These are phyloP conservation scores for Schizosaccharomyces lindneri DNA, from an alignment of 805 yeast species.

Conservation along the genomic window DNA sequence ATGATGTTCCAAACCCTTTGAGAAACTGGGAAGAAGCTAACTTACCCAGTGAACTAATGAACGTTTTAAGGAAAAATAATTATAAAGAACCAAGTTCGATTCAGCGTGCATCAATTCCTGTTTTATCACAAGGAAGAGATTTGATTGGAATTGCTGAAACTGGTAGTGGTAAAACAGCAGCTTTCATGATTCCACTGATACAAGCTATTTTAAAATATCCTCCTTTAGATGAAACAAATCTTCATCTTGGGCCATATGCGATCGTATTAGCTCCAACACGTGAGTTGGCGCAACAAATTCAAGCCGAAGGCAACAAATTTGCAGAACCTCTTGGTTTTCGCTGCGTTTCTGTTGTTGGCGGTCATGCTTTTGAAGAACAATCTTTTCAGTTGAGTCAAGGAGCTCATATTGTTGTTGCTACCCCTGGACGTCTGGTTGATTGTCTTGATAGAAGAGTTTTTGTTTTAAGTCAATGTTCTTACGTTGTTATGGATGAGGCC, in stretches of 20 bases:
- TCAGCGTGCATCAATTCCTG: constrained; percentile 70
- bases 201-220: constrained; percentile 27
- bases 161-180: constrained; percentile 84
- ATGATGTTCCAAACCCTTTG: constrained; percentile 28
- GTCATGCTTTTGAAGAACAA: constrained; percentile 61
- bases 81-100: constrained; percentile 65
- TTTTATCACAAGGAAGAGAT: constrained; percentile 34
- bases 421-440: constrained; percentile 81
- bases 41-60: constrained; percentile 21
- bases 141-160: constrained; percentile 83
- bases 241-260: constrained; percentile 43
- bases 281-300: constrained; percentile 76
- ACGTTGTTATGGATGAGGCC: constrained; percentile 73
- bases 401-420: constrained; percentile 65
- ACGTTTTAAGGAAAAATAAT: constrained; percentile 13
- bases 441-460: constrained; percentile 45
- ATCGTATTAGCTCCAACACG: constrained; percentile 76
- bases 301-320: constrained; percentile 34
- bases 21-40: constrained; percentile 47
- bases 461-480: constrained; percentile 33
- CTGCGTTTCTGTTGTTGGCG: constrained; percentile 58
- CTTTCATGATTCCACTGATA: constrained; percentile 52
- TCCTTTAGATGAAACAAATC: constrained; percentile 21
- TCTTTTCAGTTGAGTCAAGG: constrained; percentile 31
- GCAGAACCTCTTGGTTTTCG: constrained; percentile 16